Conservation (phyloP, 306 rosid genomes). For the Gleditsia sinensis region DNA sequence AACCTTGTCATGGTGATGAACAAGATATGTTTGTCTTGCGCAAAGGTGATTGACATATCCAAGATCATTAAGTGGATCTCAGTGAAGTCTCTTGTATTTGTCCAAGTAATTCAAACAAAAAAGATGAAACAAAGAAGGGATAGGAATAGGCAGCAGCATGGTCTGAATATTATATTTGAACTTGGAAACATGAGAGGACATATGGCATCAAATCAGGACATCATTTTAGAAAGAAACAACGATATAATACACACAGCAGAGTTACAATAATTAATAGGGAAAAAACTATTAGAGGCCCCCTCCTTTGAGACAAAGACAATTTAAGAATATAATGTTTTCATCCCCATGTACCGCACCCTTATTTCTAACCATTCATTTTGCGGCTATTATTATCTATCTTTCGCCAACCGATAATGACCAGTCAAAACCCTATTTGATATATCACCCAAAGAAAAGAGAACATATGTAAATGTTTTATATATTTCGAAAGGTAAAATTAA, state of each 20-base stretch:
- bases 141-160: slow-evolving; percentile 2
- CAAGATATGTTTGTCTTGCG: slow-evolving; percentile 68
- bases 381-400: slow-evolving; percentile 33
- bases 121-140: slow-evolving; percentile 50
- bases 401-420: slow-evolving; percentile 34
- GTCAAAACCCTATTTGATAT: slow-evolving; percentile 38
- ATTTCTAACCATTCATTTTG: slow-evolving; percentile 36
- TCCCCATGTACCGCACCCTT: slow-evolving; percentile 36
- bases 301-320: slow-evolving; percentile 54
- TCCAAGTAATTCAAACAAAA: slow-evolving; percentile 49
- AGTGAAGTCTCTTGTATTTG: slow-evolving; percentile 46
- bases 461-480: no score
- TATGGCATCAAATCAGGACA: slow-evolving; percentile 56
- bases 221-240: slow-evolving; percentile 59
- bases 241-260: slow-evolving; percentile 47
- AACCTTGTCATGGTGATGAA: slow-evolving; percentile 49
- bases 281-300: slow-evolving; percentile 24
- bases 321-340: slow-evolving; percentile 44
- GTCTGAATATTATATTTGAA: slow-evolving; percentile 44
- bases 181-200: slow-evolving; percentile 58
- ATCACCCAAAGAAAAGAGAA: slow-evolving; percentile 24
- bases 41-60: slow-evolving; percentile 40
- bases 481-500: no score
- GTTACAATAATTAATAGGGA: slow-evolving; percentile 39
- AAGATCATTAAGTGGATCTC: slow-evolving; percentile 42